These are phyloP conservation scores for Sporothrix inflata DNA, from an alignment of 2,329 filamentous ascomycete genomes.

Conservation along the genomic window DNA sequence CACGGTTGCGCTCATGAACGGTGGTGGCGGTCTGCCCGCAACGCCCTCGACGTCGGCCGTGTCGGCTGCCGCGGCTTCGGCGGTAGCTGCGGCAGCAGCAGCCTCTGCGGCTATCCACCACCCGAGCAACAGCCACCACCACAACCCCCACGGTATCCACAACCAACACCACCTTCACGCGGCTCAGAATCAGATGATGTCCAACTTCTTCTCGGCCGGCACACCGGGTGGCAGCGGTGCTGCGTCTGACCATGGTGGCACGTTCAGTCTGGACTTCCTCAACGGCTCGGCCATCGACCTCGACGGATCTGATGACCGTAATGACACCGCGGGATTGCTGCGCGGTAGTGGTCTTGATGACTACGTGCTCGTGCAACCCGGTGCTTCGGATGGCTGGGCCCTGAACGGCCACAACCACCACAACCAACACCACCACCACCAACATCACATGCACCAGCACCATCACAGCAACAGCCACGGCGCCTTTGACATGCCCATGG, in stretches of 20 bases:
- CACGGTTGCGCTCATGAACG: constrained; percentile 14
- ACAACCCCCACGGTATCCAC: constrained; percentile 25
- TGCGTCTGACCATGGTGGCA: neutral
- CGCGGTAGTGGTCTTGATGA: constrained; percentile 32
- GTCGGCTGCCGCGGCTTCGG: constrained; percentile 13
- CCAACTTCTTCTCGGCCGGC: constrained; percentile 36
- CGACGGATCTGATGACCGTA: constrained; percentile 35
- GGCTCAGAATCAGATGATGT: constrained; percentile 35
- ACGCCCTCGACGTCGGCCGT: neutral
- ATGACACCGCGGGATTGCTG: neutral
- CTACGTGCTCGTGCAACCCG: constrained; percentile 38
- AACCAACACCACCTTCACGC: constrained; percentile 30
- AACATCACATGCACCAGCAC: neutral
- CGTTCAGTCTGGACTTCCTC: constrained; percentile 40
- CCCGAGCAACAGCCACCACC: neutral
- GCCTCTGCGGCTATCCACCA: constrained; percentile 11
- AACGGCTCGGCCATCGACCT: constrained; percentile 38
- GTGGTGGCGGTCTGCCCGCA: constrained; percentile 1
- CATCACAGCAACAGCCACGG: constrained; percentile 27
- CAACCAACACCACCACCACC: constrained; percentile 25
- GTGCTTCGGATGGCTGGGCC: constrained; percentile 37
- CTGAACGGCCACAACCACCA: constrained; percentile 32
- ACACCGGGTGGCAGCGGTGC: neutral
- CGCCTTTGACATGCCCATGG: constrained; percentile 37
- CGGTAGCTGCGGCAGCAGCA: constrained; percentile 2